phyloP scores from a whole-genome alignment of 176 grass and related monocot genomes.

The Juncus inflexus region DNA sequence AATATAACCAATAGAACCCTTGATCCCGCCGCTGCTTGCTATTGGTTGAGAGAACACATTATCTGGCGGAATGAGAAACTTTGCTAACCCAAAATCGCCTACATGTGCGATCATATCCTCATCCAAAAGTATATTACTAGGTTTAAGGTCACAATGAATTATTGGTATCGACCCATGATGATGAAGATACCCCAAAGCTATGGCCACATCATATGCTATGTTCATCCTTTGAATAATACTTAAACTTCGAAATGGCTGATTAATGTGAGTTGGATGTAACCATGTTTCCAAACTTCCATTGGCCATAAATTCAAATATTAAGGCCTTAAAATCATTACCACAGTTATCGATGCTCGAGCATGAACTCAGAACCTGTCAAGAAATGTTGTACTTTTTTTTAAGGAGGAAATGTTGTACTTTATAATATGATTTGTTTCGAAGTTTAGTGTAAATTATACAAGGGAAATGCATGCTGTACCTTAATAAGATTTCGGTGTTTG shows the following conservation, averaged over 20 bases:
- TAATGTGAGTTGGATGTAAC: too few relatives aligned
- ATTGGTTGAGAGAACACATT: neutral
- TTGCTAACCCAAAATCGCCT: neutral
- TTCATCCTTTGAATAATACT: neutral
- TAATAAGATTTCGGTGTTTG: constrained; percentile 40
- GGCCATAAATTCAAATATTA: too few relatives aligned
- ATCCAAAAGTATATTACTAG: neutral
- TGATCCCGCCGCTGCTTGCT: neutral
- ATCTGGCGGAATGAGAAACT: neutral
- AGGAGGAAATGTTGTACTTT: neutral
- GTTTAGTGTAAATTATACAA: neutral
- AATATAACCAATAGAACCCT: neutral
- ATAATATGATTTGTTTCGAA: neutral
- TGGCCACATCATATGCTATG: constrained; percentile 23
- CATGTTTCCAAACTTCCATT: too few relatives aligned
- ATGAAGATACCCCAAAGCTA: neutral
- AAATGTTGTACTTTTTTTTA: constrained; percentile 20
- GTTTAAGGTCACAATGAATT: too few relatives aligned
- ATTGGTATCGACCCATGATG: too few relatives aligned
- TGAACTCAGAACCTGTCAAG: constrained; percentile 19
- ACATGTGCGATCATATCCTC: neutral
- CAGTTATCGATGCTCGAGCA: neutral
- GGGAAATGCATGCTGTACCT: neutral
- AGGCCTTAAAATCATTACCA: too few relatives aligned
- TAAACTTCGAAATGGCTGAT: too few relatives aligned